Percentiles rank a stretch among this genome's conserved stretches.
phyloP scores from a whole-genome alignment of 306 rosid species.

The Castanea mollissima region DNA sequence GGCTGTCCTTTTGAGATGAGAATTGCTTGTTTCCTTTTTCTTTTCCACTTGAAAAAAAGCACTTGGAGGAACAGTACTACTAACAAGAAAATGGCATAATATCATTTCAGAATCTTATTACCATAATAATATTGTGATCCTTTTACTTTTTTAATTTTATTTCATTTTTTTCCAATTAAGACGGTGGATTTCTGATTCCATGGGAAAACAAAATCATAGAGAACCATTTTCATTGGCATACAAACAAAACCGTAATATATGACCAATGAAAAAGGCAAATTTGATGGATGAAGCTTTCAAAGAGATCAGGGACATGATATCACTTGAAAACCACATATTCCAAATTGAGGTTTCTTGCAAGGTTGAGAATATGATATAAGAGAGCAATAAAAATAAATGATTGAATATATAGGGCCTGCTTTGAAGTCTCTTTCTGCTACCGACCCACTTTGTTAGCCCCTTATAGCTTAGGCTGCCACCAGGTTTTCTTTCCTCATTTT shows the following conservation, averaged over 20 bases:
- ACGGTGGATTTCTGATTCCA: neutral
- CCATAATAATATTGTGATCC: neutral
- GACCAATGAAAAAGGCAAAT: slow-evolving; percentile 10
- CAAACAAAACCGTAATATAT: slow-evolving; percentile 12
- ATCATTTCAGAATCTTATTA: slow-evolving; percentile 2
- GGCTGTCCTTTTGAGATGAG: slow-evolving; percentile 36
- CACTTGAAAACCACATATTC: slow-evolving; percentile 39
- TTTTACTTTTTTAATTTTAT: neutral
- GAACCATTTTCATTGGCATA: slow-evolving; percentile 11
- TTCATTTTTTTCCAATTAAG: slow-evolving; percentile 9
- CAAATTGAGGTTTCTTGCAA: slow-evolving; percentile 33
- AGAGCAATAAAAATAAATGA: slow-evolving; percentile 21
- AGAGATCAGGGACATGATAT: slow-evolving; percentile 18
- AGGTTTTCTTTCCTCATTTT: neutral
- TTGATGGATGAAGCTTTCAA: slow-evolving; percentile 1
- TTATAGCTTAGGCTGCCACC: slow-evolving; percentile 17
- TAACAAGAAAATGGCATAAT: slow-evolving; percentile 5
- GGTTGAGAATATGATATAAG: slow-evolving; percentile 27
- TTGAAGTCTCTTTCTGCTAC: slow-evolving; percentile 27
- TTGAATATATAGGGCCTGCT: slow-evolving; percentile 25
- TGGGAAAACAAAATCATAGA: neutral
- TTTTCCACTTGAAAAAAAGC: neutral
- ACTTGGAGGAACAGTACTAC: neutral
- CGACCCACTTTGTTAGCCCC: slow-evolving; percentile 44
- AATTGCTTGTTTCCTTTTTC: neutral